Evolutionary conservation across 2,329 filamentous ascomycete species (phyloP).

Genomic region (Botrytis hyacinthi): DNA sequence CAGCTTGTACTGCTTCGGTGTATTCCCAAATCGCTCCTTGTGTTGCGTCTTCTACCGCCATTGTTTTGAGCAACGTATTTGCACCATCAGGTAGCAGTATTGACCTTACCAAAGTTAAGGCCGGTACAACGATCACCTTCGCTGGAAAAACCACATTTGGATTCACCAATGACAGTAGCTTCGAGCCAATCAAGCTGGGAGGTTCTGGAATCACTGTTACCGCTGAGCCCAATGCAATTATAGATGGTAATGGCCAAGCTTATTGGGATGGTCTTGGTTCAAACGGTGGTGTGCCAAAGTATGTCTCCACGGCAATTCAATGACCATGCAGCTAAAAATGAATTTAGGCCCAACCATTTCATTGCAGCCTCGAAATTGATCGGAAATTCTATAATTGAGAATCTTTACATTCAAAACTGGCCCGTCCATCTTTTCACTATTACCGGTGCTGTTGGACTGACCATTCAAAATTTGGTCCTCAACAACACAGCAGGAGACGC

Average conservation of each 20-base stretch:
- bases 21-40: conserved; percentile 48
- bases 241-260: conserved; percentile 50
- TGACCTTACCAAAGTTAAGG: conserved; percentile 52
- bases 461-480: conserved; percentile 51
- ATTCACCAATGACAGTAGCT: conserved; percentile 32
- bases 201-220: conserved; percentile 56
- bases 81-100: conserved; percentile 58
- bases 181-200: conserved; percentile 44
- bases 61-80: conserved; percentile 53
- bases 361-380: conserved; percentile 51
- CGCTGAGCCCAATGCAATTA: conserved; percentile 50
- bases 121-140: conserved; percentile 57
- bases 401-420: conserved; percentile 52
- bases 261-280: conserved; percentile 63
- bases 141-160: conserved; percentile 53
- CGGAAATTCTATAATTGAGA: conserved; percentile 48
- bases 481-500: conserved; percentile 55
- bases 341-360: conserved; percentile 59
- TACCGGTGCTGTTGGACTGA: conserved; percentile 44
- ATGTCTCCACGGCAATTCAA: conserved; percentile 1
- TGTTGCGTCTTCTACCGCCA: conserved; percentile 52
- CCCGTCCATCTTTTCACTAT: conserved; percentile 53
- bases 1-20: conserved; percentile 33
- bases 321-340: not conserved
- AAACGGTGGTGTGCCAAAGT: conserved; percentile 50